Evolutionary conservation across 352 stramenopile genomes (phyloP), one percentile per base, ranked within the genome.

Genomic region (Peronospora belbahrii): DNA sequence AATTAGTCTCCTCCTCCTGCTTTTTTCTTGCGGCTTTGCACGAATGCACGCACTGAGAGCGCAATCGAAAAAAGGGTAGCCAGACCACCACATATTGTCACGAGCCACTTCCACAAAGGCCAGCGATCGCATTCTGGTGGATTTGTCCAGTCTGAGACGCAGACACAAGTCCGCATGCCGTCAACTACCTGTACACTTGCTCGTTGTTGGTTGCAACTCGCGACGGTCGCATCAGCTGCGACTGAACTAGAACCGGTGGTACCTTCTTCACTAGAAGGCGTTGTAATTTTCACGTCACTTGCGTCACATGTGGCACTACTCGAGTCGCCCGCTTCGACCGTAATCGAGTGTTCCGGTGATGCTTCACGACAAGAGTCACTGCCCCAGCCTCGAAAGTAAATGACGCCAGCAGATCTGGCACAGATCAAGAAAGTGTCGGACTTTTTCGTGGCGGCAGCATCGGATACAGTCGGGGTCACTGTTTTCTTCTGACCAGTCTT

Each of bases 401-500:
- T 74, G 23, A 50, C 76, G 1, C 75, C 75, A 2, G 65, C 62
- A 10, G 51, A 35, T 19, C 65, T 69, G 4, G 74, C 65, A 44
- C 76, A 88, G 39, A 88, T 82, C 34, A 79, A 55, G 50, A 82
- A 85, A 4, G 56, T 72, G 27, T 52, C 58, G 24, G 50, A 62
- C 20, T 68, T 64, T 9, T 67, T 54, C 0, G 46, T 57, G 0
- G 76, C 73, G 6, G 47, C 20, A 18, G 63, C 44, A 46, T 68
- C 57, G 9, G 56, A 60, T 17, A 73, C 44, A 13, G 54, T 70
- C 1, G 65, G 67, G 11, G 72, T 82, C 9, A 59, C 44, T 0
- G 63, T 82, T 54, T 85, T 85, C 60, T 80, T 83, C 55, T 88
- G 76, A 13, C 71, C 71, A 9, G 55, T 47, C 19, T 77, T 74